Evolutionary conservation across 2,329 filamentous ascomycete species (phyloP), one percentile per base, ranked within the genome.

Genomic region (Septoria petroselini): DNA sequence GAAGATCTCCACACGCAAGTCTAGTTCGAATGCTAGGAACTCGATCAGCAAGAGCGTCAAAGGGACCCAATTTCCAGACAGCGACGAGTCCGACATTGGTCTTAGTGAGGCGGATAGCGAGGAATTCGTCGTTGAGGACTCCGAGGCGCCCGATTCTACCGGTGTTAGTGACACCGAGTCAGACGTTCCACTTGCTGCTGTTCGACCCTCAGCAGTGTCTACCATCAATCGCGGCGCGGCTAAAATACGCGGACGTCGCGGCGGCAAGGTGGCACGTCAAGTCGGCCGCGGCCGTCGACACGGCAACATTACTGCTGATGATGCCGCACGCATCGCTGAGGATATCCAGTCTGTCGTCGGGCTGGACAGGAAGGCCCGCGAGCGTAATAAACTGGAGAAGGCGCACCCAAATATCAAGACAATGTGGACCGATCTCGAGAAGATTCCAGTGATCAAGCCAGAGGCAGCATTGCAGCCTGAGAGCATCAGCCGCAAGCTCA

Each of bases 351-450:
- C 59, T 15, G 50, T 58, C 9, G 38, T 40, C 7, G 46, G 47
- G 30, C 29, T 47, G 7, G 53, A 47, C 15, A 59, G 66, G 25
- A 69, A 68, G 49, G 60, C 64, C 12, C 60, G 63, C 3, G 79
- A 87, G 69, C 81, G 89, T 43, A 71, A 74, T 47, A 84, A 84
- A 54, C 80, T 95, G 1, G 88, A 91, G 59, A 68, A 72, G 15
- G 76, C 86, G 42, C 93, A 98, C 65, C 91, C 91, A 0, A 79
- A 83, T 46, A 79, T 98, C 33, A 74, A 71, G 35, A 88, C 83
- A 0, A 94, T 97, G 88, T 98, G 93, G 93, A 69, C 79, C 3
- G 81, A 86, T 18, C 73, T 97, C 2, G 75, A 85, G 65, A 76
- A 81, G 1, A 78, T 84, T 58, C 80, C 86, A 0, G 72, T 84